Base-by-base conservation (phyloP, 106 monocot species). In the Acanthochlamys bracteata region DNA sequence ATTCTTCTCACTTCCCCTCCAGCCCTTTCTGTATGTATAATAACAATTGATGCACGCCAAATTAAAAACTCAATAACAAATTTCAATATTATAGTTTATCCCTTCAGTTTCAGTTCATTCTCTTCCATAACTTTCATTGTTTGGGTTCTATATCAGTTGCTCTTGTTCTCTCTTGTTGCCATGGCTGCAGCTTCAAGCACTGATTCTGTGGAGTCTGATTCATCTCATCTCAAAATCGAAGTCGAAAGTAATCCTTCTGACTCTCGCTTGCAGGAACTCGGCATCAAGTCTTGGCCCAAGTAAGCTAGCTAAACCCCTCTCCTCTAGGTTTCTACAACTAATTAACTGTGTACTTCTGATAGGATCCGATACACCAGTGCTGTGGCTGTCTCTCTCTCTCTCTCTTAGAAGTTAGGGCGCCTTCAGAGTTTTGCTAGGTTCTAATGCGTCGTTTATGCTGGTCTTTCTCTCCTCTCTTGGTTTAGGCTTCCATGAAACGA, bases 261-360 rank as follows among this genome's bases (percentile, higher is more conserved):
- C 57, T 63, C 73, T 4, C 72, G 86, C 27, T 73, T 90, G 66
- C 53, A n/a, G 22, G 83, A 86, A 40, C 63, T 90, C 21, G 86
- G 80, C 66, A 71, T 90, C 78, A 90, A 80, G 71, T 90, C 90
- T 15, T 90, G 90, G 90, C 90, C 83, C 7, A 90, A 86, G 90
- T 90, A 63, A 86, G 77, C 25, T 39, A 73, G 42, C 14, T 14
- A 9, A 13, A 15, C 60, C 52, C 25, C 55, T 55, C 55, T 55
- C 15, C 55, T 21, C 55, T 55, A 11, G 10, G 16, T 55, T 22
- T 17, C 20, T 21, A 19, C 16, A 54, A 16, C 53, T 19, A 11
- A 6, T 54, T 14, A 14, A 16, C 53, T 11, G 16, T 46, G 7
- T 54, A 10, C 19, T 19, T 54, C 53, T 54, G 16, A 16, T 33